Percentiles rank a stretch among this genome's conserved stretches.
Evolutionary conservation across 2,329 filamentous ascomycete genomes (phyloP).

Genomic region (Zasmidium citrigriseum): DNA sequence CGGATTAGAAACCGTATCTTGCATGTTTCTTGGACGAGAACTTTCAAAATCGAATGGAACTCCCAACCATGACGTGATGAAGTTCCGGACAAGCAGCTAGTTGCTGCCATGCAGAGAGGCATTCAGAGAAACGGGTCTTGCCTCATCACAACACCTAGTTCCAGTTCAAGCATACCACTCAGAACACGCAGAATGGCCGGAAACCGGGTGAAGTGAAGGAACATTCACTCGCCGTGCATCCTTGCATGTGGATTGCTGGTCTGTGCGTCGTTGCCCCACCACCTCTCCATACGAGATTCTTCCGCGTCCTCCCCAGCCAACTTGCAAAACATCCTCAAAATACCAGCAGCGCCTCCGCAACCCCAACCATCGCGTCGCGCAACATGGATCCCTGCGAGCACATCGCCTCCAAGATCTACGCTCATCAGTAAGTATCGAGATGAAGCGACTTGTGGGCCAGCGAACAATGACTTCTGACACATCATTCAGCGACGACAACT

Average conservation of each 20-base stretch:
- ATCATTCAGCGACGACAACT: constrained; percentile 1
- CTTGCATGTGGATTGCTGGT: background rate
- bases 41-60: no score
- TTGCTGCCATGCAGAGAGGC: no score
- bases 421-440: background rate
- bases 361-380: background rate
- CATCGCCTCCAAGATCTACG: background rate
- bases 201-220: background rate
- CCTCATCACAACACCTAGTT: background rate
- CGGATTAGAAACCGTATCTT: no score
- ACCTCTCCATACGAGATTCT: no score
- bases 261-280: background rate
- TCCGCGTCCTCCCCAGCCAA: no score
- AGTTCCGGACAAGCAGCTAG: no score
- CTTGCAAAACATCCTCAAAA: background rate
- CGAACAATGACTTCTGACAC: background rate
- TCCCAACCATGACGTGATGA: no score
- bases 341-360: background rate
- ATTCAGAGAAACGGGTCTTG: no score
- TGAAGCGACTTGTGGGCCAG: background rate
- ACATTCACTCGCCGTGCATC: background rate
- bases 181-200: no score
- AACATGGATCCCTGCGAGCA: background rate
- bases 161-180: background rate
- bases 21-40: no score